Base-by-base conservation (phyloP, 1,284 basidiomycete species). In the Ceratobasidium sp. region DNA sequence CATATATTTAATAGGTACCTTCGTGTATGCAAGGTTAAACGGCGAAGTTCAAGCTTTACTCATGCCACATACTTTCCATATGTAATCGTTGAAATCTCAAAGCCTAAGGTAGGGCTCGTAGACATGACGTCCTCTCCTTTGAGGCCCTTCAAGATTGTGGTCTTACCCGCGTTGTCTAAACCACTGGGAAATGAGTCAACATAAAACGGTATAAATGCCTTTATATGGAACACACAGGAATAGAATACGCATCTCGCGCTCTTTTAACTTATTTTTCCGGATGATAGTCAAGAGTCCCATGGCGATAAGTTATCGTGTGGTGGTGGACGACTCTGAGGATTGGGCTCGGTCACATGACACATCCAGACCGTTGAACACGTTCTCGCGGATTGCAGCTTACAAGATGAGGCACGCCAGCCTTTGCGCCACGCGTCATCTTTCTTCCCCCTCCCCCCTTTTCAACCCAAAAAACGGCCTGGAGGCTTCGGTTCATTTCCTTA, bases 91-190 rank as follows among this genome's bases (percentile, higher is more conserved):
- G 96, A 96, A 83, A 99, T 99, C 77, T 98, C 97, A 84, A 99
- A 99, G 5, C 97, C 97, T 4, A 99, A 82, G 1, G 97, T 99
- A 0, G 97, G 97, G 73, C 91, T 94, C 71, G 98, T 88, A 60
- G 85, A 86, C 75, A 85, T 85, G 73, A 96, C 93, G 77, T 96
- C 91, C 80, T 98, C 94, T 29, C 88, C 90, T 72, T 93, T 95
- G 71, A 99, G 84, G 78, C 92, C 93, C 82, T 98, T 98, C 71
- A 99, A 80, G 73, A 99, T 98, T 0, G 96, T 99, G 2, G 97
- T 98, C 82, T 99, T 99, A 60, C 97, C 97, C 0, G 96, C 96
- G 78, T 99, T 99, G 80, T 99, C 97, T 15, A 99, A 87, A n/a
- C 97, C 96, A 56, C 95, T 97, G 77, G 57, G 10, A 12, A 29